Conservation (phyloP, 352 stramenopile genomes). For the Pythium plurisporium region DNA sequence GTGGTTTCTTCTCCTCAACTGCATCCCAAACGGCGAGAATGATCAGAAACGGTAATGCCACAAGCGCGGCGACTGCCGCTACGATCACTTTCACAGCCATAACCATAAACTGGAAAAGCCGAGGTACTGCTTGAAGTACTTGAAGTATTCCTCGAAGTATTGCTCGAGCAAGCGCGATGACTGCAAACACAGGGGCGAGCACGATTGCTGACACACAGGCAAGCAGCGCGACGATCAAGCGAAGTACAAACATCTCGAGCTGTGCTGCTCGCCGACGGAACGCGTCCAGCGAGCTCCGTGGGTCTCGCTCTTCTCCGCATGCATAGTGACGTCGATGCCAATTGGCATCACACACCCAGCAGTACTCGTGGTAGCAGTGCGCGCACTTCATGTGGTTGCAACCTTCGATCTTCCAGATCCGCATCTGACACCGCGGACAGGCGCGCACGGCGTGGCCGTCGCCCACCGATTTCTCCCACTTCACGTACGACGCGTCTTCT, state of each 20-base stretch:
- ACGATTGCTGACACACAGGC: background rate
- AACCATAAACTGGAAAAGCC: background rate
- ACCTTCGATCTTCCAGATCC: slow-evolving; percentile 67
- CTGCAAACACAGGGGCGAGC: background rate
- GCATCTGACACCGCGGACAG: slow-evolving; percentile 54
- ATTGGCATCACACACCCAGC: background rate
- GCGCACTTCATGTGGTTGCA: slow-evolving; percentile 68
- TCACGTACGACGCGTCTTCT: slow-evolving; percentile 46
- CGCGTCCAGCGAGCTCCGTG: background rate
- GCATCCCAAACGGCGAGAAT: background rate
- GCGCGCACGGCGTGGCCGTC: slow-evolving; percentile 48
- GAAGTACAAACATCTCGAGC: background rate
- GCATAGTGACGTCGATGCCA: slow-evolving; percentile 4
- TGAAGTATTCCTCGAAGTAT: too few relatives aligned
- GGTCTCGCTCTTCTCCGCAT: background rate
- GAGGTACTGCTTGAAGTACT: too few relatives aligned
- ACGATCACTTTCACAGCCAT: background rate
- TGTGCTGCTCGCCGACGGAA: background rate
- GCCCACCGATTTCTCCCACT: slow-evolving; percentile 54
- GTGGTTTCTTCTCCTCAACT: background rate
- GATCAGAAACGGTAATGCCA: background rate
- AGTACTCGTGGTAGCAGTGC: slow-evolving; percentile 41
- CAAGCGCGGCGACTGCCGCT: background rate
- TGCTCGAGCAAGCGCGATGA: background rate
- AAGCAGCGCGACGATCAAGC: background rate